These are phyloP conservation scores for Trichoderma asperelloides DNA, from an alignment of 495 filamentous ascomycete genomes.

Conservation along the genomic window DNA sequence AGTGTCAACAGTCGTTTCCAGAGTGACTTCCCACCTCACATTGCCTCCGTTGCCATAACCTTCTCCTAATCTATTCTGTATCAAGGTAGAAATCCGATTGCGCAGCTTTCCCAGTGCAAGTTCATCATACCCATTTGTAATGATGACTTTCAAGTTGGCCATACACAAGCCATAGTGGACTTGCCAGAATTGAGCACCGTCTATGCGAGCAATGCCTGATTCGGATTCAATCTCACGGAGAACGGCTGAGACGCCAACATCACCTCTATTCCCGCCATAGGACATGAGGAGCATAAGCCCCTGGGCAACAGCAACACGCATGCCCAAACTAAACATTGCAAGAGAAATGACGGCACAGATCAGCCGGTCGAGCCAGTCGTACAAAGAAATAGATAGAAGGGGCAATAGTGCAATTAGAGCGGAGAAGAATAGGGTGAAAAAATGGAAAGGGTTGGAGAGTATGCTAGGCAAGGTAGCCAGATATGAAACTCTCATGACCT, in stretches of 20 bases:
- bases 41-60: constrained; percentile 72
- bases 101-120: constrained; percentile 59
- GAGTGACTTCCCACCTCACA: constrained; percentile 78
- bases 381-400: constrained; percentile 64
- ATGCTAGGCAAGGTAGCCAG: constrained; percentile 70
- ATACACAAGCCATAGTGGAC: constrained; percentile 95
- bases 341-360: constrained; percentile 71
- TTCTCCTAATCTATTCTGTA: constrained; percentile 79
- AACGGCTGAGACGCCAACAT: constrained; percentile 58
- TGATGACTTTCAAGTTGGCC: constrained; percentile 80
- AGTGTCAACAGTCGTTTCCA: constrained; percentile 33
- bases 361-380: constrained; percentile 70
- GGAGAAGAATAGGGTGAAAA: constrained; percentile 82
- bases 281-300: constrained; percentile 94
- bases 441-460: constrained; percentile 85
- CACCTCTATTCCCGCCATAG: constrained; percentile 38
- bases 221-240: constrained; percentile 78
- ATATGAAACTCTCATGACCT: constrained; percentile 66
- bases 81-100: constrained; percentile 63
- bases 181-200: constrained; percentile 95
- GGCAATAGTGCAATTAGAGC: constrained; percentile 74
- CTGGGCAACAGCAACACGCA: constrained; percentile 70
- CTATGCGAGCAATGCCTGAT: constrained; percentile 61
- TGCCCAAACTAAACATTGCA: constrained; percentile 79
- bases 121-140: constrained; percentile 49